Evolutionary conservation across 306 rosid species (phyloP).

Genomic region (Dicorynia guianensis): DNA sequence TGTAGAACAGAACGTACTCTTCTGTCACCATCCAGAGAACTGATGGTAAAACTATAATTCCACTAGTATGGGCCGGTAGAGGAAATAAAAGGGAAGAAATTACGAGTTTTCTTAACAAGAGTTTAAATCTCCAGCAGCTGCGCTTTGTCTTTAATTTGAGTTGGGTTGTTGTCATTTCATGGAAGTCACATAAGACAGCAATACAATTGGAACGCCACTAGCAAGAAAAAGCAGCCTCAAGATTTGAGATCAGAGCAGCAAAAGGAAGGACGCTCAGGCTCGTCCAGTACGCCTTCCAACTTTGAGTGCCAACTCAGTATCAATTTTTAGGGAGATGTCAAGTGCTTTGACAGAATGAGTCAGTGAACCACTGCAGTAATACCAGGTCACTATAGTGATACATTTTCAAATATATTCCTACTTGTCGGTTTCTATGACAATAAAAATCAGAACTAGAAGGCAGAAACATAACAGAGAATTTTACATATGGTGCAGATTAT

Average conservation of each 20-base stretch:
- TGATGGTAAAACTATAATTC: slow-evolving; percentile 2
- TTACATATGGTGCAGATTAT: background rate
- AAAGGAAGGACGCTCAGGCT: slow-evolving; percentile 56
- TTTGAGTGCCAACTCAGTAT: slow-evolving; percentile 87
- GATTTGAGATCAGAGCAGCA: slow-evolving; percentile 9
- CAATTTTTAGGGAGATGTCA: slow-evolving; percentile 93
- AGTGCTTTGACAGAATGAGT: slow-evolving; percentile 97
- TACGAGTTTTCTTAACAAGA: background rate
- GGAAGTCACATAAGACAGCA: background rate
- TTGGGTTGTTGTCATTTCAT: slow-evolving; percentile 3
- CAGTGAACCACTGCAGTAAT: slow-evolving; percentile 80
- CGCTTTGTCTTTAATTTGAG: slow-evolving; percentile 5
- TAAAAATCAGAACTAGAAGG: background rate
- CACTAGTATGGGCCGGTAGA: background rate
- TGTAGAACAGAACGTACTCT: background rate
- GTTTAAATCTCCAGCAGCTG: background rate
- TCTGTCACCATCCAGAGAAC: background rate
- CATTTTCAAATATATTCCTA: slow-evolving; percentile 6
- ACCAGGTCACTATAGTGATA: background rate
- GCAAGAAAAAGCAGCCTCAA: background rate
- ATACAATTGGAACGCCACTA: background rate
- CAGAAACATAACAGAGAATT: background rate
- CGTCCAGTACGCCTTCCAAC: slow-evolving; percentile 93
- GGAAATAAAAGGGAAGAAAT: too few relatives aligned
- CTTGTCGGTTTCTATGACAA: background rate